phyloP scores from a whole-genome alignment of 805 yeast genomes.

The Metschnikowia kofuensis region DNA sequence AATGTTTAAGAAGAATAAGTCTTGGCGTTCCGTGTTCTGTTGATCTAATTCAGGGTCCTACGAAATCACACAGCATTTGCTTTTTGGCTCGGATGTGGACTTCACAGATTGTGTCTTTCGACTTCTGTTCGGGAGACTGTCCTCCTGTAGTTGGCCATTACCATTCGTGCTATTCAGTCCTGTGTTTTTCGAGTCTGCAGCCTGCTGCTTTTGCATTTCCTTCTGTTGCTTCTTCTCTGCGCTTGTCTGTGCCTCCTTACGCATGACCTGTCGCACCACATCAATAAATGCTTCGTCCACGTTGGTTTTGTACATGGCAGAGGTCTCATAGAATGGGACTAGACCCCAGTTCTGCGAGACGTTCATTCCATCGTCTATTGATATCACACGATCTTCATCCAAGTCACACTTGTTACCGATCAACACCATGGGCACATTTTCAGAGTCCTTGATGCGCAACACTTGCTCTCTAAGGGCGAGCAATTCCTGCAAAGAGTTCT shows the following conservation, averaged over 20 bases:
- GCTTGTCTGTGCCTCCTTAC: slow-evolving; percentile 55
- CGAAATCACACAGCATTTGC: slow-evolving; percentile 19
- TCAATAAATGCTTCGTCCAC: slow-evolving; percentile 90
- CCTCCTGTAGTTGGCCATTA: slow-evolving; percentile 8
- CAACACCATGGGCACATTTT: slow-evolving; percentile 81
- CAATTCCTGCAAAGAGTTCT: slow-evolving; percentile 70
- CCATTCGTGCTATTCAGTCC: slow-evolving; percentile 1
- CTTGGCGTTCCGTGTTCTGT: too few species aligned
- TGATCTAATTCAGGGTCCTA: neutral
- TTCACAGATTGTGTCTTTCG: slow-evolving; percentile 13
- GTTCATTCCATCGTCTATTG: slow-evolving; percentile 78
- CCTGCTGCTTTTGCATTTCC: slow-evolving; percentile 39
- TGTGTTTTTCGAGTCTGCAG: slow-evolving; percentile 14
- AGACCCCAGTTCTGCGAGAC: slow-evolving; percentile 84
- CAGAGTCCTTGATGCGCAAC: slow-evolving; percentile 71
- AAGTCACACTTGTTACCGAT: slow-evolving; percentile 92
- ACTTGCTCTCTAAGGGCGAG: slow-evolving; percentile 81
- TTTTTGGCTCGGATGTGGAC: slow-evolving; percentile 9
- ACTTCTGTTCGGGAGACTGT: slow-evolving; percentile 8
- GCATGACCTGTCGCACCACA: slow-evolving; percentile 84
- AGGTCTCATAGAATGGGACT: slow-evolving; percentile 89
- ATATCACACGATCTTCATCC: slow-evolving; percentile 66
- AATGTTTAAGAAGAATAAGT: too few species aligned
- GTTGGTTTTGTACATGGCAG: slow-evolving; percentile 86
- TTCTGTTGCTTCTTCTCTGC: slow-evolving; percentile 46